A percentile compares a stretch with the other conserved stretches of the same genome.
Conservation (phyloP, 164 flowering plant genomes). For the Litsea cubeba region DNA sequence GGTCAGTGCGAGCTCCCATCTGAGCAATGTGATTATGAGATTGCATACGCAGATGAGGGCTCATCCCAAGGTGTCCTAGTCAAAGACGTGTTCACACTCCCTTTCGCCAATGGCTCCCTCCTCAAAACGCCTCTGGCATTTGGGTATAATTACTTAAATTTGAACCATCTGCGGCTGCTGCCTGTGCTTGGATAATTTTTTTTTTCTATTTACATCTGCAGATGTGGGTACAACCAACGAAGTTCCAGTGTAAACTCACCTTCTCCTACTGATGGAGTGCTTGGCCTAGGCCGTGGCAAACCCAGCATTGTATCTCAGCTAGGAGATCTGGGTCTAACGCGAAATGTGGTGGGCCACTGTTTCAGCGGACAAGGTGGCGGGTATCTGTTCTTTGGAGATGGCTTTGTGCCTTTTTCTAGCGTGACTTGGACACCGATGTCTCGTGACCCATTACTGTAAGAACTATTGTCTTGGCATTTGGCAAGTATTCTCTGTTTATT, state of each 20-base stretch:
- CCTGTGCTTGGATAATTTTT: not conserved
- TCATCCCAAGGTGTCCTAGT: slow-evolving; percentile 87
- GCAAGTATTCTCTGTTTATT: not conserved
- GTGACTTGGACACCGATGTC: slow-evolving; percentile 76
- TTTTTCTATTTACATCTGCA: slow-evolving; percentile 18
- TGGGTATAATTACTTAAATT: slow-evolving; percentile 38
- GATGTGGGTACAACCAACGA: slow-evolving; percentile 89
- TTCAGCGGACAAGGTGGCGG: slow-evolving; percentile 68
- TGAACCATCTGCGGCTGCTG: slow-evolving; percentile 18
- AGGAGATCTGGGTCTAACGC: slow-evolving; percentile 42
- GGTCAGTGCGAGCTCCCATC: slow-evolving; percentile 44
- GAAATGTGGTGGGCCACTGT: slow-evolving; percentile 85
- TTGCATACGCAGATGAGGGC: slow-evolving; percentile 86
- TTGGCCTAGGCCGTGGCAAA: slow-evolving; percentile 84
- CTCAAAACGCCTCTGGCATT: slow-evolving; percentile 47
- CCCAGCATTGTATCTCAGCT: slow-evolving; percentile 72
- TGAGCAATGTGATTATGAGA: slow-evolving; percentile 80
- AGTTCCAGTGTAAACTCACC: slow-evolving; percentile 34
- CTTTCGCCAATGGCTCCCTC: slow-evolving; percentile 43
- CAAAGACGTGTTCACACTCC: slow-evolving; percentile 49
- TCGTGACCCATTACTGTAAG: slow-evolving; percentile 32
- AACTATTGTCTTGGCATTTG: no score
- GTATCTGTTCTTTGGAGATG: slow-evolving; percentile 78
- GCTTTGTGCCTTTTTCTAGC: slow-evolving; percentile 52
- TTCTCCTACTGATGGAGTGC: slow-evolving; percentile 74